Base-by-base conservation (phyloP, 2,329 filamentous ascomycete genomes). In the Erysiphe pulchra region DNA sequence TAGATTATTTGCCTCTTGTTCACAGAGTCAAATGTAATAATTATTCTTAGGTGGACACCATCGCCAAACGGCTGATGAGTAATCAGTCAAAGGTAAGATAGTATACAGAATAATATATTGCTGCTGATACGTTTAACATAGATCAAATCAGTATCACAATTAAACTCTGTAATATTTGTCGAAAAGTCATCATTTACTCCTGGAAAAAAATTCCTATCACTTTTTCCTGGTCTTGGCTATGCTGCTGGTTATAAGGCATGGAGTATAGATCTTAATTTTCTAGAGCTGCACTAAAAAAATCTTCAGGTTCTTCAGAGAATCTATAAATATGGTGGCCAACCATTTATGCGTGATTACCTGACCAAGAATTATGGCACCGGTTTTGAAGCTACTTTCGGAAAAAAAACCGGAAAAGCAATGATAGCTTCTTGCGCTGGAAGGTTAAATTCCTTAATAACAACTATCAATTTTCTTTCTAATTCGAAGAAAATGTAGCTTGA, bases 291-390 rank as follows among this genome's bases (percentile, higher is more conserved):
- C 20, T 24, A 24, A 24, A 24, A 24, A 24, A 24, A 24, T 20
- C 2, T 11, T 9, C 43, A 77, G 74, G 70, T 95, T 50, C 74
- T 93, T 47, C 90, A 98, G 72, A 73, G 90, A 62, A 76, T 98
- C 60, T 98, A 98, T 73, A 98, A 98, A 68, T 98, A 94, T 59
- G 90, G 90, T 53, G 90, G 90, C 44, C 90, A 98, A 68, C 90
- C 90, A 40, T 82, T 94, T 56, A 86, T 83, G 36, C 79, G 87
- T 46, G 90, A 98, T 65, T 94, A 80, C 64, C 73, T 98, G 45
- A 71, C 73, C 45, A 64, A 71, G 59, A 71, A 95, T 69, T 78
- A 92, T 60, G 80, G 82, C 54, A 70, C 73, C 55, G 70, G 77
- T 53, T 98, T 98, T 60, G 87, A 95, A 63, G 66, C 69, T 53